Conservation (phyloP, 2,329 filamentous ascomycete genomes). For the Botrytis medusae region DNA sequence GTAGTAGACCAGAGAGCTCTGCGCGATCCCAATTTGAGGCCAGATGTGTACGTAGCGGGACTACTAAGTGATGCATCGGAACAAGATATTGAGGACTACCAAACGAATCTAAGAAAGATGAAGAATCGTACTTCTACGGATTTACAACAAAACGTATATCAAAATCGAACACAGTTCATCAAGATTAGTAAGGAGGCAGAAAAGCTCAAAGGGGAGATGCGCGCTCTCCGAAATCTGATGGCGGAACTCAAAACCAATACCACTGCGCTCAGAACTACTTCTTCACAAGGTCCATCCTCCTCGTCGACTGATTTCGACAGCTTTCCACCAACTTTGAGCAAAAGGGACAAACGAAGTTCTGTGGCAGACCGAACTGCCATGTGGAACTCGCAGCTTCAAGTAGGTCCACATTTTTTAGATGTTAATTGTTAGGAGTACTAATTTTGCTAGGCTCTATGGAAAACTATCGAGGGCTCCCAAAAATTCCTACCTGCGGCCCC, state of each 20-base stretch:
- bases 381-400: conserved; percentile 66
- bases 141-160: conserved; percentile 91
- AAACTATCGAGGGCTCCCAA: conserved; percentile 95
- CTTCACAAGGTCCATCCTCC: conserved; percentile 48
- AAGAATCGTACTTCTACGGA: conserved; percentile 51
- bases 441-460: conserved; percentile 71
- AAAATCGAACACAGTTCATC: conserved; percentile 97
- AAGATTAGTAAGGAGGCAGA: conserved; percentile 99
- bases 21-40: conserved; percentile 72
- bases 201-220: conserved; percentile 95
- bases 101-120: conserved; percentile 35
- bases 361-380: conserved; percentile 69
- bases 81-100: conserved; percentile 40
- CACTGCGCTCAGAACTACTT: conserved; percentile 61
- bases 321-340: conserved; percentile 57
- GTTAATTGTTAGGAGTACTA: conserved; percentile 14
- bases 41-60: conserved; percentile 69
- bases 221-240: conserved; percentile 85
- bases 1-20: conserved; percentile 75
- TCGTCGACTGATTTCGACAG: conserved; percentile 50
- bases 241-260: conserved; percentile 83
- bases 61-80: conserved; percentile 42
- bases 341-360: conserved; percentile 83
- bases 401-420: conserved; percentile 16
- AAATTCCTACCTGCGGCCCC: conserved; percentile 90